These are phyloP conservation scores for Colletotrichum australisinense DNA, from an alignment of 2,329 filamentous ascomycete species.

Conservation along the genomic window DNA sequence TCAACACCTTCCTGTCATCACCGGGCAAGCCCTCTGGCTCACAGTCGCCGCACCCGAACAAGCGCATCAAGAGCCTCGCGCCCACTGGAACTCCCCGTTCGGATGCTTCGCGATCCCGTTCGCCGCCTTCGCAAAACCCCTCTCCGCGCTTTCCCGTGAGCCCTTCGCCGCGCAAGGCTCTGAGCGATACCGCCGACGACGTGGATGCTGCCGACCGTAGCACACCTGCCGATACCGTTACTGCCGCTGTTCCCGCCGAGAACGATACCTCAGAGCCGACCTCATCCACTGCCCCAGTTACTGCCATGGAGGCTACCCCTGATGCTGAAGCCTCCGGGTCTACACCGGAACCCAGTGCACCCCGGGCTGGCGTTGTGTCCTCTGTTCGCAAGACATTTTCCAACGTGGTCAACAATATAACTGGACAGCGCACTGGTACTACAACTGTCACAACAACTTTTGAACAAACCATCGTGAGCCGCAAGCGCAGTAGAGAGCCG, in stretches of 20 bases:
- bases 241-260: background rate
- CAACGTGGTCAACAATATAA: constrained; percentile 4
- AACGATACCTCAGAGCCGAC: background rate
- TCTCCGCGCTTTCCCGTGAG: background rate
- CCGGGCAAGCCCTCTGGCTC: constrained; percentile 20
- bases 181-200: constrained; percentile 2
- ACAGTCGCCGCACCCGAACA: constrained; percentile 22
- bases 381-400: constrained; percentile 20
- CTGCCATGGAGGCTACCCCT: background rate
- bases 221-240: constrained; percentile 1
- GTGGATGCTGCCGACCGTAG: background rate
- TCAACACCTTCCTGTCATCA: constrained; percentile 22
- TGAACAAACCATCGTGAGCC: constrained; percentile 27
- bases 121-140: constrained; percentile 3
- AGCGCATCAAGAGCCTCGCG: constrained; percentile 18
- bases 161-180: constrained; percentile 7
- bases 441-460: constrained; percentile 14
- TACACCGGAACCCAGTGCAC: constrained; percentile 15
- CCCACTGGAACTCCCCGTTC: constrained; percentile 1
- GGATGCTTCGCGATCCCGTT: constrained; percentile 17
- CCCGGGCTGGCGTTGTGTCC: background rate
- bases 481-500: constrained; percentile 27
- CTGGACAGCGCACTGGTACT: background rate
- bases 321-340: background rate
- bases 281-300: background rate